These are phyloP conservation scores for Ascomycota sp. DNA, from an alignment of 2,329 filamentous ascomycete genomes.

Conservation along the genomic window DNA sequence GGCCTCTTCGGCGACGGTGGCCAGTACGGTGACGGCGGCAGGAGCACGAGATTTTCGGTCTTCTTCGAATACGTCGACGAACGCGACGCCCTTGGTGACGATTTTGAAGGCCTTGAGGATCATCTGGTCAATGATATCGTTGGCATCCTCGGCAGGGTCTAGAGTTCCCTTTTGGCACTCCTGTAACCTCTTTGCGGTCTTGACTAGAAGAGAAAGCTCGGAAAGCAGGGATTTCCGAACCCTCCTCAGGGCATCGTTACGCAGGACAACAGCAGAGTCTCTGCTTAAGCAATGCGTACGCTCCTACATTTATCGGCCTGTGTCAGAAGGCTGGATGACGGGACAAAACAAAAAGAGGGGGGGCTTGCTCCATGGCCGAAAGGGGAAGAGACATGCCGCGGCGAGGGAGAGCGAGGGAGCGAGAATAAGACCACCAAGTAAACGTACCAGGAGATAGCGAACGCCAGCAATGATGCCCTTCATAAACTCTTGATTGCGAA, in stretches of 20 bases:
- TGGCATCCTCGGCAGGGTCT: constrained; percentile 34
- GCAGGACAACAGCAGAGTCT: constrained; percentile 55
- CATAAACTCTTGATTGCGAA: constrained; percentile 84
- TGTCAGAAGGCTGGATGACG: no score
- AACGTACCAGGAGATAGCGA: constrained; percentile 63
- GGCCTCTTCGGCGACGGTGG: constrained; percentile 36
- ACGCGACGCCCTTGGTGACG: constrained; percentile 74
- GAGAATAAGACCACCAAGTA: neutral
- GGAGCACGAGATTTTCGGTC: constrained; percentile 29
- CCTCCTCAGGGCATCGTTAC: constrained; percentile 55
- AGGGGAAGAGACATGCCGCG: no score
- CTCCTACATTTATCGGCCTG: constrained; percentile 55
- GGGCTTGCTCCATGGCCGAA: no score
- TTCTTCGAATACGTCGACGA: constrained; percentile 68
- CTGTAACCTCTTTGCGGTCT: constrained; percentile 69
- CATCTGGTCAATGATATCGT: constrained; percentile 76
- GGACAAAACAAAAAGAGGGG: no score
- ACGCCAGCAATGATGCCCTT: constrained; percentile 86
- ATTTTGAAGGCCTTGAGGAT: constrained; percentile 86
- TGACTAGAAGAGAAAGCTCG: constrained; percentile 76
- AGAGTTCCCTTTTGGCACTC: constrained; percentile 39
- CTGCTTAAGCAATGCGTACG: constrained; percentile 71
- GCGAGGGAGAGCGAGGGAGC: neutral
- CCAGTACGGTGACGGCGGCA: constrained; percentile 37
- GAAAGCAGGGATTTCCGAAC: constrained; percentile 75